Percentiles rank a stretch among this genome's conserved stretches.
These are phyloP conservation scores for Rhodotorula kratochvilovae DNA, from an alignment of 768 basidiomycete genomes.

Conservation along the genomic window DNA sequence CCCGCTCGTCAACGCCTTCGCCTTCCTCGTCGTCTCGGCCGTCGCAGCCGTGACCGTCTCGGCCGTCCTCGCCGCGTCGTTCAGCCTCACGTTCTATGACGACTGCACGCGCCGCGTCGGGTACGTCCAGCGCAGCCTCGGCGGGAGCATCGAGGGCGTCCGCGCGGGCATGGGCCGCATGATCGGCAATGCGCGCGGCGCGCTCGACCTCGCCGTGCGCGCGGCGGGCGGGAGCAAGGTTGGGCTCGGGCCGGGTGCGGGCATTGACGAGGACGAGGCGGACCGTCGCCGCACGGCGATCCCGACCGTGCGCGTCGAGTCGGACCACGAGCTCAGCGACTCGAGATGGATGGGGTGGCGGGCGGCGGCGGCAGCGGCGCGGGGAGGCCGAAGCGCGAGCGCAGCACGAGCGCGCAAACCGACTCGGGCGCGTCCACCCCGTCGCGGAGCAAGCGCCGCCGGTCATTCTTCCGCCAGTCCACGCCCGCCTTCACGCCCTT, in stretches of 20 bases:
- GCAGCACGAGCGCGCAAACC: not conserved
- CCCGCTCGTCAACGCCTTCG: constrained; percentile 18
- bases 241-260: no score
- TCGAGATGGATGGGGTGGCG: not conserved
- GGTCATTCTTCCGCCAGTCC: not conserved
- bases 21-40: constrained; percentile 31
- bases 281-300: not conserved
- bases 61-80: constrained; percentile 25
- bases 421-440: not conserved
- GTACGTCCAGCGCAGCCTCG: constrained; percentile 12
- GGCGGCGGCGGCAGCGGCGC: not conserved
- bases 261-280: not conserved
- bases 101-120: constrained; percentile 21
- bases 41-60: constrained; percentile 24
- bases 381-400: not conserved
- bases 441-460: no score
- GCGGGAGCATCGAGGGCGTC: constrained; percentile 13
- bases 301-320: not conserved
- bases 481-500: not conserved
- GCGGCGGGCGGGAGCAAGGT: constrained; percentile 7
- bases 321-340: not conserved
- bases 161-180: constrained; percentile 19
- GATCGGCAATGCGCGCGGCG: constrained; percentile 23
- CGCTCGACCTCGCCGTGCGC: constrained; percentile 11
- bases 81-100: constrained; percentile 34